Evolutionary conservation across 352 stramenopile species (phyloP).

Genomic region (Pythium volutum): DNA sequence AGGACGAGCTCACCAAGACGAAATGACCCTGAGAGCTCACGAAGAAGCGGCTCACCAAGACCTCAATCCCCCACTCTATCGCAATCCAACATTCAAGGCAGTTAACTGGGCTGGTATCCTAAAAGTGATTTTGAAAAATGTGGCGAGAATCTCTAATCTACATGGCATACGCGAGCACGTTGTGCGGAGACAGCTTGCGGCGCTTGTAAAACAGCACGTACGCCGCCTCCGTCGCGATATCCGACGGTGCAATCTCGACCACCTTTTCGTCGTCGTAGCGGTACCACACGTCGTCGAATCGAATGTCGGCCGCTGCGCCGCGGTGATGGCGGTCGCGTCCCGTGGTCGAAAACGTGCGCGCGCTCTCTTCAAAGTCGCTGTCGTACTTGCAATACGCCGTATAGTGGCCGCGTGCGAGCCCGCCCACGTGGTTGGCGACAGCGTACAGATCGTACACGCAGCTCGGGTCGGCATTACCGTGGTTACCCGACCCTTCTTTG

Average conservation of each 20-base stretch:
- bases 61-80: too few relatives aligned
- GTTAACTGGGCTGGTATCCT: not conserved
- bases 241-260: constrained; percentile 57
- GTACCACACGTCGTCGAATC: constrained; percentile 67
- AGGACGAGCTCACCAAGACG: not conserved
- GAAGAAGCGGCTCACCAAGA: too few relatives aligned
- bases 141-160: constrained; percentile 20
- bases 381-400: constrained; percentile 82
- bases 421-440: constrained; percentile 97
- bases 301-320: constrained; percentile 29
- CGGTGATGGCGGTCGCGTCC: constrained; percentile 21
- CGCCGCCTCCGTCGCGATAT: constrained; percentile 79
- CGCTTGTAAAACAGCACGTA: constrained; percentile 93
- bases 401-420: constrained; percentile 95
- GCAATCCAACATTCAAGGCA: not conserved
- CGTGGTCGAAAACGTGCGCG: constrained; percentile 39
- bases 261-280: constrained; percentile 85
- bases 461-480: constrained; percentile 7
- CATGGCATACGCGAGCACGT: constrained; percentile 63
- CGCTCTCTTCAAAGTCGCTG: constrained; percentile 56
- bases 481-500: constrained; percentile 21
- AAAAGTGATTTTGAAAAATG: too few relatives aligned
- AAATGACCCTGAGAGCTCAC: too few relatives aligned
- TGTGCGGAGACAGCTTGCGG: constrained; percentile 65
- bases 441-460: constrained; percentile 94